Conservation (phyloP, 495 filamentous ascomycete species). For the Penicillium robsamsonii region DNA sequence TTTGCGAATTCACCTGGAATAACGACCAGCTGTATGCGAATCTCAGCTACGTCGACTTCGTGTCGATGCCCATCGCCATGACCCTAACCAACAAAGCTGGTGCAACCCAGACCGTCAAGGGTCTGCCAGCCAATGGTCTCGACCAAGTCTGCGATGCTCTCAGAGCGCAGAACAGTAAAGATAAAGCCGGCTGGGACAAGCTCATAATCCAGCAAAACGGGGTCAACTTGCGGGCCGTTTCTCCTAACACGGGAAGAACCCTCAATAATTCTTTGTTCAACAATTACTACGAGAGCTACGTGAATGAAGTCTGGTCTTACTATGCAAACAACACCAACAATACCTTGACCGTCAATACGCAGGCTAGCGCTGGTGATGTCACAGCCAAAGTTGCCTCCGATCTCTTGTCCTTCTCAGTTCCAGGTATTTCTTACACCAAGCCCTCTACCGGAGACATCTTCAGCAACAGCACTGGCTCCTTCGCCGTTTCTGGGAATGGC, state of each 20-base stretch:
- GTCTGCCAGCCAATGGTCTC: conserved; percentile 57
- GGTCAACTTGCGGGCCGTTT: conserved; percentile 57
- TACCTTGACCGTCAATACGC: conserved; percentile 61
- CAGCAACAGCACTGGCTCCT: conserved; percentile 68
- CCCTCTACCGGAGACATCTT: conserved; percentile 66
- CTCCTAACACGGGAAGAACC: conserved; percentile 62
- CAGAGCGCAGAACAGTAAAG: conserved; percentile 48
- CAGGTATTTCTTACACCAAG: conserved; percentile 50
- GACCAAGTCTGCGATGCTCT: conserved; percentile 54
- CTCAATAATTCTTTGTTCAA: conserved; percentile 56
- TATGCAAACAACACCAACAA: conserved; percentile 40
- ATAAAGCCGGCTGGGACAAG: conserved; percentile 61
- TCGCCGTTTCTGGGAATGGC: conserved; percentile 49
- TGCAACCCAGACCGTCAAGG: conserved; percentile 54
- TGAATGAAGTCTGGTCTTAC: conserved; percentile 61
- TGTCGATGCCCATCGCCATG: conserved; percentile 63
- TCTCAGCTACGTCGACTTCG: conserved; percentile 74
- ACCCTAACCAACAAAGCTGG: conserved; percentile 54
- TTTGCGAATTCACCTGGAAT: conserved; percentile 75
- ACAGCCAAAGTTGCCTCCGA: conserved; percentile 50
- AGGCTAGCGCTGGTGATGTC: conserved; percentile 51
- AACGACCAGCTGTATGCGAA: conserved; percentile 66
- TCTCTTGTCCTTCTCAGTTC: conserved; percentile 48
- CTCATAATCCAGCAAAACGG: conserved; percentile 56
- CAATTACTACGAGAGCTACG: conserved; percentile 62